These are phyloP conservation scores for Amanita pseudoporphyria DNA, from an alignment of 768 basidiomycete species.

Conservation along the genomic window DNA sequence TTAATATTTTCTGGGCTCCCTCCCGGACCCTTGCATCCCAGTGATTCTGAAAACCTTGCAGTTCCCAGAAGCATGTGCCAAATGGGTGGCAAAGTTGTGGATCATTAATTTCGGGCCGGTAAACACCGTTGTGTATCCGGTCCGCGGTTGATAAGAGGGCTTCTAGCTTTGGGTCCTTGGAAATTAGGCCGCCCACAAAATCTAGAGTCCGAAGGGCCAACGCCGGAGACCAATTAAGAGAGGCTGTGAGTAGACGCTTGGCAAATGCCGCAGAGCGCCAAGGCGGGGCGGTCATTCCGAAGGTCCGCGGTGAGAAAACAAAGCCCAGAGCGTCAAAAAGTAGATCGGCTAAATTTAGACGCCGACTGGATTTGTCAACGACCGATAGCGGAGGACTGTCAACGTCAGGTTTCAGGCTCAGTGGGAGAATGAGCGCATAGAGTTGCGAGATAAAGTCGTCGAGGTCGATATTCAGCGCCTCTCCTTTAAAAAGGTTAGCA, in stretches of 20 bases:
- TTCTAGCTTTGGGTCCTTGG: slow-evolving; percentile 72
- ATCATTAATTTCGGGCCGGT: slow-evolving; percentile 80
- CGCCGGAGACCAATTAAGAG: slow-evolving; percentile 71
- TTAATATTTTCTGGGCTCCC: slow-evolving; percentile 50
- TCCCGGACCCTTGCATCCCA: slow-evolving; percentile 60
- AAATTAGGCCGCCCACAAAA: slow-evolving; percentile 64
- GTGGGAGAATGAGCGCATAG: slow-evolving; percentile 71
- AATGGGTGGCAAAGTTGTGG: slow-evolving; percentile 78
- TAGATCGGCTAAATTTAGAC: slow-evolving; percentile 47
- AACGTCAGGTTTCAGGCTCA: slow-evolving; percentile 57
- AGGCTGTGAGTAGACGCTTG: slow-evolving; percentile 79
- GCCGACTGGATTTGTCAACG: slow-evolving; percentile 1
- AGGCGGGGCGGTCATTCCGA: slow-evolving; percentile 45
- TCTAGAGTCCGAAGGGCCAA: slow-evolving; percentile 59
- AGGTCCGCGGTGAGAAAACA: slow-evolving; percentile 67
- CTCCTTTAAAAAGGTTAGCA: slow-evolving; percentile 42
- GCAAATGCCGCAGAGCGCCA: slow-evolving; percentile 86
- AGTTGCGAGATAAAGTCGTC: slow-evolving; percentile 79
- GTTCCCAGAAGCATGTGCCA: slow-evolving; percentile 81
- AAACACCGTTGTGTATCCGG: slow-evolving; percentile 73
- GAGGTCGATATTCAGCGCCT: slow-evolving; percentile 95
- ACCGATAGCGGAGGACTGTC: slow-evolving; percentile 34
- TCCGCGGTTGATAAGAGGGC: slow-evolving; percentile 84
- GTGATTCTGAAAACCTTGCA: slow-evolving; percentile 54
- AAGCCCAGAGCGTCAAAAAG: slow-evolving; percentile 80